Evolutionary conservation across 2,329 filamentous ascomycete genomes (phyloP), one percentile per base, ranked within the genome.

Genomic region (Microcyclosporella mali): DNA sequence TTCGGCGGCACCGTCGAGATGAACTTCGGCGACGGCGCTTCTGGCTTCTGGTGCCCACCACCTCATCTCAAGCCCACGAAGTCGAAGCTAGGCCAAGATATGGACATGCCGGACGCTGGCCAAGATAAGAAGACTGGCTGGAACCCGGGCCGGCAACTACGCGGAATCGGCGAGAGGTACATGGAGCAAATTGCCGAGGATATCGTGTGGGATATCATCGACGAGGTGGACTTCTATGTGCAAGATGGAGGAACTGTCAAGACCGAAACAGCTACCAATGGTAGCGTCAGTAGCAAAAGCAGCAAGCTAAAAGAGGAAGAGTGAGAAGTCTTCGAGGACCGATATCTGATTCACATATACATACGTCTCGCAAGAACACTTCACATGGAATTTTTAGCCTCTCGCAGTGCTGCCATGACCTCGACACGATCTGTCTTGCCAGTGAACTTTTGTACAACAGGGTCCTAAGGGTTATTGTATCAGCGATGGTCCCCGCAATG

Each of bases 161-260:
- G 78, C 27, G 72, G 85, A 1, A 71, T 95, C 16, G 77, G 79
- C 6, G 85, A 94, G 49, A 79, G 92, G 25, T 97, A 88, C 65
- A 79, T 81, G 46, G 89, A 98, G 62, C 90, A 97, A 69, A 89
- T 98, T 48, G 88, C 84, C 11, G 92, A 98, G 67, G 92, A 98
- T 58, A 17, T 95, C 17, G 77, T 95, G 21, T 95, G 88, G 63
- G 92, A 98, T 64, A 77, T 98, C 40, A 75, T 97, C 25, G 92
- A 98, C 59, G 92, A 98, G 67, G 85, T 94, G 37, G 88, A 94
- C 68, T 92, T 86, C 68, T 94, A 80, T 82, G 74, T 82, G 64
- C 79, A 85, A 60, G 85, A 88, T 51, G 71, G 70, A 4, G 57
- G 58, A 2, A 51, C 43, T 12, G 57, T 55, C 10, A 57, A 56